Evolutionary conservation across 345 rosid genomes (phyloP).

Genomic region (Eucalyptus pauciflora): DNA sequence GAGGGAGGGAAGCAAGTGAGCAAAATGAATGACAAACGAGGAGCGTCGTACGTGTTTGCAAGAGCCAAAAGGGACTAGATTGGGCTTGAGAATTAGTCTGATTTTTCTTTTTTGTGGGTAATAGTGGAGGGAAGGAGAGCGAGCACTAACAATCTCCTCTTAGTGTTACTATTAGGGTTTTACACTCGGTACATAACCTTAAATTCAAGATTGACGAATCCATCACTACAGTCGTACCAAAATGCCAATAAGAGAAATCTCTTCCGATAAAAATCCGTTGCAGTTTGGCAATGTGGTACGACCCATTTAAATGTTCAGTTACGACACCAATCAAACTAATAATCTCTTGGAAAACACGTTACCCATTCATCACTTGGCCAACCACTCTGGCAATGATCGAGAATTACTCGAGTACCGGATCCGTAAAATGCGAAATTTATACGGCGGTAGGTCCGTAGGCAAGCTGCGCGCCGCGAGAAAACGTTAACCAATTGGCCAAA

Average conservation of each 20-base stretch:
- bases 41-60: no score
- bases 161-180: accelerated
- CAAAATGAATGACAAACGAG: no score
- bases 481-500: background rate
- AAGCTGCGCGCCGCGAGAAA: background rate
- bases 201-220: background rate
- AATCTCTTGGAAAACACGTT: background rate
- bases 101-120: background rate
- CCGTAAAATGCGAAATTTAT: background rate
- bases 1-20: no score
- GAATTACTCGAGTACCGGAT: background rate
- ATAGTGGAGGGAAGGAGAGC: background rate
- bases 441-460: background rate
- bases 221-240: accelerated
- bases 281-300: background rate
- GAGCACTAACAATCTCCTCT: accelerated
- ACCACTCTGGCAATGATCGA: background rate
- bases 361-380: background rate
- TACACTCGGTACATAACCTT: background rate
- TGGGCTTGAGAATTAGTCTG: background rate
- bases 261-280: accelerated
- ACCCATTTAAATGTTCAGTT: background rate
- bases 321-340: background rate
- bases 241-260: background rate
- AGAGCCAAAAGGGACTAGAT: background rate